A percentile compares a stretch with the other conserved stretches of the same genome.
Conservation (phyloP, 1,284 basidiomycete species). For the Puccinia sorghi region DNA sequence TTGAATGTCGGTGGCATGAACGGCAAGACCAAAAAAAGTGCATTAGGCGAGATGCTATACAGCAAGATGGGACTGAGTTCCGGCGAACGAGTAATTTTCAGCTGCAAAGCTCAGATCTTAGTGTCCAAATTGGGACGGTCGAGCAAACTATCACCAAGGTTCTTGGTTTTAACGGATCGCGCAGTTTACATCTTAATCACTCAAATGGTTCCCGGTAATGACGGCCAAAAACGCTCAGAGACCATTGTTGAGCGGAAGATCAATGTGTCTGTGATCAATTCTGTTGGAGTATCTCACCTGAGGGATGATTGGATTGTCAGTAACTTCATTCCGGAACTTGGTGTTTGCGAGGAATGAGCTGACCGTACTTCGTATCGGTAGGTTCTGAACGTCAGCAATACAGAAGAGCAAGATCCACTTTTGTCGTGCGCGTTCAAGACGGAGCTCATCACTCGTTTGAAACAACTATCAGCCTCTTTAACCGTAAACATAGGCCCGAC, state of each 20-base stretch:
- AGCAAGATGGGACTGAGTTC: conserved; percentile 73
- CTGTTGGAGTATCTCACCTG: conserved; percentile 79
- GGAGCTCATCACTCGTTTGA: conserved; percentile 79
- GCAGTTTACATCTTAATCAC: conserved; percentile 81
- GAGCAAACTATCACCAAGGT: conserved; percentile 88
- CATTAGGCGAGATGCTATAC: conserved; percentile 77
- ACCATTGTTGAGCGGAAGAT: conserved; percentile 83
- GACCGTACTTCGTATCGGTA: conserved; percentile 53
- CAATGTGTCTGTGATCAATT: conserved; percentile 79
- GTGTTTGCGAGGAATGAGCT: conserved; percentile 10
- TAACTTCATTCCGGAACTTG: conserved; percentile 14
- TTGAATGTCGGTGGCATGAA: conserved; percentile 70
- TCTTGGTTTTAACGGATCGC: conserved; percentile 83
- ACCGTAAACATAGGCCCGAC: conserved; percentile 72
- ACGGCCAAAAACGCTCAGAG: conserved; percentile 64
- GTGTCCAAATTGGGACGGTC: conserved; percentile 85
- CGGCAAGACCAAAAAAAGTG: conserved; percentile 65
- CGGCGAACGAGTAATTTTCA: conserved; percentile 81
- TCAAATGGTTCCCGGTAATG: conserved; percentile 64
- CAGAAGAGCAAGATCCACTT: conserved; percentile 92
- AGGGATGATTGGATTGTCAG: conserved; percentile 92
- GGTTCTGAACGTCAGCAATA: conserved; percentile 71
- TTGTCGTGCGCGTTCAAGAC: conserved; percentile 95
- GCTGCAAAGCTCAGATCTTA: conserved; percentile 77
- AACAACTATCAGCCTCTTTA: conserved; percentile 75